Conservation (phyloP, 352 stramenopile species). For the Phytopythium ostracodes region DNA sequence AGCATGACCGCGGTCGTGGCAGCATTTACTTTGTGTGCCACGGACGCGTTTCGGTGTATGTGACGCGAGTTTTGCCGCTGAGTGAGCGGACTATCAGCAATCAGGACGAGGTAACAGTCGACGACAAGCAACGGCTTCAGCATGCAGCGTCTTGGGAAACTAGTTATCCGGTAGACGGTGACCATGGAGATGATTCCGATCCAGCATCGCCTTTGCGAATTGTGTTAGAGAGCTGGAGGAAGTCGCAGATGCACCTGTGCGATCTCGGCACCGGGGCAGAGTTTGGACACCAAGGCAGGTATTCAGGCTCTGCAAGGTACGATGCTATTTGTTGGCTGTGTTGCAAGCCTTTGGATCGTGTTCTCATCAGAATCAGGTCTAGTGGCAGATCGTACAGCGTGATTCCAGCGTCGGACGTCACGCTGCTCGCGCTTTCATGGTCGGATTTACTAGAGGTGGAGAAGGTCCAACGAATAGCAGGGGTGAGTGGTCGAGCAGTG, state of each 20-base stretch:
- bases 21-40: constrained; percentile 5
- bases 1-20: constrained; percentile 8
- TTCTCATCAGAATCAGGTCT: neutral
- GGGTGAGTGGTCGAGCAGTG: constrained; percentile 12
- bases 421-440: constrained; percentile 29
- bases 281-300: constrained; percentile 28
- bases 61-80: neutral
- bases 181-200: neutral
- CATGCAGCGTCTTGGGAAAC: neutral
- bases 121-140: neutral
- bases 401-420: constrained; percentile 8
- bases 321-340: neutral
- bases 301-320: constrained; percentile 16
- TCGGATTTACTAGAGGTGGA: constrained; percentile 23
- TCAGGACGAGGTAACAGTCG: neutral
- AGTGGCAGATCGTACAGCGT: constrained; percentile 22
- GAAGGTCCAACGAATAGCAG: constrained; percentile 18
- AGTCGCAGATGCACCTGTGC: constrained; percentile 22
- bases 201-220: neutral
- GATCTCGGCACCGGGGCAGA: constrained; percentile 20
- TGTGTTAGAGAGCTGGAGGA: constrained; percentile 14
- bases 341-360: neutral
- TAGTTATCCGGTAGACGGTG: too few relatives aligned
- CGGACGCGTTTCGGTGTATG: constrained; percentile 1
- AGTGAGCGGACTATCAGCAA: neutral